Evolutionary conservation across 1,284 basidiomycete species (phyloP).

Genomic region (Rhodotorula mucilaginosa): DNA sequence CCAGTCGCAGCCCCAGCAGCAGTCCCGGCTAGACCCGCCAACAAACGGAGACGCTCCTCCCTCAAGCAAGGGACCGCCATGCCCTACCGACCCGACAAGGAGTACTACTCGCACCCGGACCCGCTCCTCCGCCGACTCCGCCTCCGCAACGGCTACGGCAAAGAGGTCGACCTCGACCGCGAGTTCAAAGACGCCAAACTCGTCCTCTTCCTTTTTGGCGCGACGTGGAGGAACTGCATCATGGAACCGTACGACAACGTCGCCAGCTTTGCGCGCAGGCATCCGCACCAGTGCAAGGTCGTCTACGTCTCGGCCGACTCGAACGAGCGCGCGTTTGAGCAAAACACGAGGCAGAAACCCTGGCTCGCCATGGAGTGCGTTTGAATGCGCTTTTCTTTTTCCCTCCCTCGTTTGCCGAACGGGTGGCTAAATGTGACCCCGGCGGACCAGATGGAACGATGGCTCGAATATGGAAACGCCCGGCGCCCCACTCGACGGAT

Average conservation of each 20-base stretch:
- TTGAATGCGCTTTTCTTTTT: neutral
- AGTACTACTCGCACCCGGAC: conserved; percentile 49
- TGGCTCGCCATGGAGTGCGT: conserved; percentile 40
- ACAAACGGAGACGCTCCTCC: conserved; percentile 38
- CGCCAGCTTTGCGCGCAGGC: conserved; percentile 42
- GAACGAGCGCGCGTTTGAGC: conserved; percentile 46
- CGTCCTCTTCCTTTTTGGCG: conserved; percentile 50
- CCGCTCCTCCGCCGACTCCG: conserved; percentile 48
- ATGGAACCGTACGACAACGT: conserved; percentile 39
- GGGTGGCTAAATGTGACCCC: too few species aligned
- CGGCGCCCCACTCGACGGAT: neutral
- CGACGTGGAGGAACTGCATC: conserved; percentile 27
- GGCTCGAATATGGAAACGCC: conserved; percentile 43
- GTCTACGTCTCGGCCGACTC: conserved; percentile 50
- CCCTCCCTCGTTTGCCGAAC: neutral
- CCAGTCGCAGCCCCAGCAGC: neutral
- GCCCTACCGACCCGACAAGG: conserved; percentile 44
- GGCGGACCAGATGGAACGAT: conserved; percentile 47
- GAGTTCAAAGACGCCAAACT: conserved; percentile 47
- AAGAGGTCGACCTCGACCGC: conserved; percentile 44
- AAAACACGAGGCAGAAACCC: conserved; percentile 44
- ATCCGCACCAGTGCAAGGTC: conserved; percentile 48
- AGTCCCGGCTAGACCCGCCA: neutral
- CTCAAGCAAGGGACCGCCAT: conserved; percentile 45
- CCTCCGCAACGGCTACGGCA: conserved; percentile 46